Evolutionary conservation across 768 basidiomycete genomes (phyloP).

Genomic region (Lepiota brunneoincarnata): DNA sequence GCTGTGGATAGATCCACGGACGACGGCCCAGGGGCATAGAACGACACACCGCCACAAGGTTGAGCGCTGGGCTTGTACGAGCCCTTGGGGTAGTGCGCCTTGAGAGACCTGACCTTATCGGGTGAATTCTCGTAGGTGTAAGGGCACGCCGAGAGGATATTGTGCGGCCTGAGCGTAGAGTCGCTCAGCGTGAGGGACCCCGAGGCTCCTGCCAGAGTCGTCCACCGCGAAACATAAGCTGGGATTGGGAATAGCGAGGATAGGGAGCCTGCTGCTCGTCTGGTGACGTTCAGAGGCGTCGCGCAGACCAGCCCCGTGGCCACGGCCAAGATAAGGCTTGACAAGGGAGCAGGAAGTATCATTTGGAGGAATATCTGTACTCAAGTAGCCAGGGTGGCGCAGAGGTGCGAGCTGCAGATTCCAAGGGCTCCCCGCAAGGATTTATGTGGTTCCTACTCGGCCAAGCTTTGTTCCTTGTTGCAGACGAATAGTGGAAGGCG

Average conservation of each 20-base stretch:
- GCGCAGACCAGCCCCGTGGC: constrained; percentile 6
- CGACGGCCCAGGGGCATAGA: constrained; percentile 57
- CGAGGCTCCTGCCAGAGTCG: constrained; percentile 12
- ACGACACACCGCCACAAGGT: constrained; percentile 54
- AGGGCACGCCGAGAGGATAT: constrained; percentile 8
- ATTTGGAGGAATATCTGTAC: neutral
- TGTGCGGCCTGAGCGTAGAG: constrained; percentile 12
- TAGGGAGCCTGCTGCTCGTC: neutral
- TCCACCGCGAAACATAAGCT: constrained; percentile 14
- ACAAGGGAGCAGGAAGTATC: neutral
- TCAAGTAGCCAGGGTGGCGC: neutral
- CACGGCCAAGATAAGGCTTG: constrained; percentile 3
- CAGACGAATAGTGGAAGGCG: neutral
- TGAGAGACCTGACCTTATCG: constrained; percentile 43
- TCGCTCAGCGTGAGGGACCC: constrained; percentile 13
- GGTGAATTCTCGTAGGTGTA: constrained; percentile 32
- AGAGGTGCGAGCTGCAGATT: neutral
- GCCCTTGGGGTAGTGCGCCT: constrained; percentile 46
- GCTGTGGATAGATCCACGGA: constrained; percentile 47
- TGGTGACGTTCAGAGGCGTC: constrained; percentile 2
- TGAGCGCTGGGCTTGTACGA: constrained; percentile 42
- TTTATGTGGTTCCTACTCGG: neutral
- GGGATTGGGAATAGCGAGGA: constrained; percentile 15
- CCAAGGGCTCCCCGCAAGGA: too few relatives aligned
- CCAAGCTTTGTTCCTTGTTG: neutral